Conservation (phyloP, 2,329 filamentous ascomycete species). For the Periconia sp. region DNA sequence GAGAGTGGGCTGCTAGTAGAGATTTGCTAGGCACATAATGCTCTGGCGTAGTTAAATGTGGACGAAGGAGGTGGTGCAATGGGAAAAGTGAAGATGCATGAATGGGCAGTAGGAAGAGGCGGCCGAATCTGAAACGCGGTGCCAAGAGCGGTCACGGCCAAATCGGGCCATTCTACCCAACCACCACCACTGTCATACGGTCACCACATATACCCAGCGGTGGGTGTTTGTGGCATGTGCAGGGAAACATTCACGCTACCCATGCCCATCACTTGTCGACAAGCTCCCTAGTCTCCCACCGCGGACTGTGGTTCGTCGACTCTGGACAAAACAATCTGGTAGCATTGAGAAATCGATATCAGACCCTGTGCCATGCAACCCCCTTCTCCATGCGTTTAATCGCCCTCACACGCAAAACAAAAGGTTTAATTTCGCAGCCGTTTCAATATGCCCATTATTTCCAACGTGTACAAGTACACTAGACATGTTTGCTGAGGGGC, state of each 20-base stretch:
- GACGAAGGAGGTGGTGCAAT: not conserved
- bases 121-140: not conserved
- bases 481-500: not conserved
- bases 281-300: too few species aligned
- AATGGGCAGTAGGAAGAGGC: not conserved
- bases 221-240: too few species aligned
- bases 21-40: too few species aligned
- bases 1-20: too few species aligned
- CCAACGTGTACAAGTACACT: not conserved
- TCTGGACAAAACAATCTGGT: not conserved
- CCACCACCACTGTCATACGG: too few species aligned
- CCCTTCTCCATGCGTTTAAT: not conserved
- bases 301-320: too few species aligned
- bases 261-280: too few species aligned
- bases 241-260: too few species aligned
- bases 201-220: too few species aligned
- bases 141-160: too few species aligned
- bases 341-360: not conserved
- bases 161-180: not conserved
- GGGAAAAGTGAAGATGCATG: not conserved
- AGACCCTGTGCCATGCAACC: not conserved
- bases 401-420: not conserved
- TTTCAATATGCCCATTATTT: too few species aligned
- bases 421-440: not conserved
- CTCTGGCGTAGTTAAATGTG: too few species aligned